Evolutionary conservation across 768 basidiomycete species (phyloP), one percentile per base, ranked within the genome.

Genomic region (Tulasnella sp.): DNA sequence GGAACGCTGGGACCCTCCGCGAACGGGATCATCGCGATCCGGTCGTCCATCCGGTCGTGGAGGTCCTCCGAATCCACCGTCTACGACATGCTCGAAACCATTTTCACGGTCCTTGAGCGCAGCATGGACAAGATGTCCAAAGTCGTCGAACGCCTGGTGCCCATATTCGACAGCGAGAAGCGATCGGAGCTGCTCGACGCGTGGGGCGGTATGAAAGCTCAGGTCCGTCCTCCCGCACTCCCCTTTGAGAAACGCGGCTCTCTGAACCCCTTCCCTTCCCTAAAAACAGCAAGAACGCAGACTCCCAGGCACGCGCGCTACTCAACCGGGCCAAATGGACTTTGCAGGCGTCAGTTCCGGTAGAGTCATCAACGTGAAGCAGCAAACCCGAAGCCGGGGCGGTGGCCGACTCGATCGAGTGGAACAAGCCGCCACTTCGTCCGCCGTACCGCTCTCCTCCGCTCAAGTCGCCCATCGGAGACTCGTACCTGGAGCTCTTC

Each of bases 321-420:
- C 70, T 72, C 32, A 72, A 26, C 35, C 40, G 32, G 64, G 39
- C 29, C 52, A 59, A 22, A 59, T 59, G 52, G 64, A 87, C 59
- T 95, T 90, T 75, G 89, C 93, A 0, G 90, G 88, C 0, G 90
- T 95, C 74, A 84, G 92, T 3, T 87, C 89, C 32, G 94, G 93
- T 5, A 88, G 91, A 3, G 89, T 94, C 39, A 83, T 97, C 71
- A 92, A 90, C 76, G 91, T 89, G 40, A 94, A 95, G 78, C 86
- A 92, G 72, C 85, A 86, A 1, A 90, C 91, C 0, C 83, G 86
- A 1, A 81, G 86, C 0, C 84, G 86, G 9, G 84, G 87, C 1
- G 86, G 12, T 83, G 86, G 89, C 74, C 85, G 96, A 0, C 93
- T 86, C 88, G 92, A 94, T 75, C 88, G 94, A 17, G 94, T 96